Evolutionary conservation across 2,329 filamentous ascomycete species (phyloP), one percentile per base, ranked within the genome.

Genomic region (Xylaria sp.): DNA sequence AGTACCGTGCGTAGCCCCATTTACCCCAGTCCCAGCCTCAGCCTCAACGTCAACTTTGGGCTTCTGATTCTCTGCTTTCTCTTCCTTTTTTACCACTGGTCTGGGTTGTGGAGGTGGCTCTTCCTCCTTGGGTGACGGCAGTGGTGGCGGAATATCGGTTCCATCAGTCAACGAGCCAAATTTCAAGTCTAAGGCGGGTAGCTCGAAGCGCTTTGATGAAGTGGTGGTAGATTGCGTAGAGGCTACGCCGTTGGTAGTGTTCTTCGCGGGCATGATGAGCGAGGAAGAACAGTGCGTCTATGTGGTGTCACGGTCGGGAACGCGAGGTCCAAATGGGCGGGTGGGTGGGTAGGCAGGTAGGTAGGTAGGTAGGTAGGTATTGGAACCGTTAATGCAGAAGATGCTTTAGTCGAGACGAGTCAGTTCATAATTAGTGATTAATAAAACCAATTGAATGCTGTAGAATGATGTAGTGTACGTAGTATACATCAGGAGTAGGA

Each of bases 161-260:
- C 87, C 87, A 48, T 89, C 87, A 51, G 87, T 89, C 75, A 90
- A 81, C 55, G 84, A 87, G 68, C 84, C 83, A 73, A 89, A 88
- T 72, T 88, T 84, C 80, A 90, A 83, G 71, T 89, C 81, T 69
- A 90, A 82, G 55, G 83, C 84, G 9, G 87, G 87, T 66, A 90
- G 83, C 79, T 89, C 85, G 71, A 90, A 89, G 73, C 81, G 82
- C 66, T 77, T 78, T 25, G 44, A 21, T 10, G 74, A 60, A 16
- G 71, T 42, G 12, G 75, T 57, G 59, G 71, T 62, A 57, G 74
- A 37, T 42, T 69, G 58, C 54, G 60, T 69, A 59, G 70, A 58
- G 27, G 64, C 70, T 48, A 67, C 69, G 60, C 72, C 74, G 60
- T 72, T 74, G 67, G 69, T 72, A 65, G 71, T 23, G 23, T 71